Evolutionary conservation across 495 filamentous ascomycete species (phyloP).

Genomic region (Talaromyces ruber): DNA sequence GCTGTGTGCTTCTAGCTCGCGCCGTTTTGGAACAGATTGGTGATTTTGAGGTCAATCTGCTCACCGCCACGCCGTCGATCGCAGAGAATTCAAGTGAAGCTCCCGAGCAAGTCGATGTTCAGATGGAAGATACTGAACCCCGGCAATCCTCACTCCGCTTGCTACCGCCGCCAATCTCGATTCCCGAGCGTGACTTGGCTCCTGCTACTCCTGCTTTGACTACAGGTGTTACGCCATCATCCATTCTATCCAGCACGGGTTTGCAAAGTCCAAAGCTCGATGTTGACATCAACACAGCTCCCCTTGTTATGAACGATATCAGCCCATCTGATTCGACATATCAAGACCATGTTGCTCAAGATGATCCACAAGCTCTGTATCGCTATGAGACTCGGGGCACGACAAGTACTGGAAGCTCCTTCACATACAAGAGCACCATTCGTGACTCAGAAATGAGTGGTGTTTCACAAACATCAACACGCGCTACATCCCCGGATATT

Average conservation of each 20-base stretch:
- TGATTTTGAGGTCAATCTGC: constrained; percentile 77
- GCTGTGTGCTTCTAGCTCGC: constrained; percentile 80
- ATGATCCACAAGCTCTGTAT: constrained; percentile 4
- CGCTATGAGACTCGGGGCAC: constrained; percentile 9
- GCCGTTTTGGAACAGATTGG: constrained; percentile 83
- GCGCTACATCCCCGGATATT: constrained; percentile 81
- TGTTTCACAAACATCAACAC: constrained; percentile 74
- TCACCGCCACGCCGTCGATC: not conserved
- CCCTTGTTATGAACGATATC: constrained; percentile 3
- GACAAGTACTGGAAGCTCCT: constrained; percentile 54
- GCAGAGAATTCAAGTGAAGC: not conserved
- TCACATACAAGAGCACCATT: constrained; percentile 64
- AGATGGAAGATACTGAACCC: not conserved
- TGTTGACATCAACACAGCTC: not conserved
- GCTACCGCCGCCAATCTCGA: constrained; percentile 32
- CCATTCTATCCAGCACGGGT: constrained; percentile 24
- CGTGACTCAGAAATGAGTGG: constrained; percentile 77
- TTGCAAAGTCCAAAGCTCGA: constrained; percentile 12
- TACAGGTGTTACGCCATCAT: constrained; percentile 33
- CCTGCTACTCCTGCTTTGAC: constrained; percentile 32
- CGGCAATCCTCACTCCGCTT: constrained; percentile 13
- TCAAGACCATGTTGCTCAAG: constrained; percentile 1
- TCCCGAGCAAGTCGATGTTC: not conserved
- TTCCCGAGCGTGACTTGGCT: constrained; percentile 22
- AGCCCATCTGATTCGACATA: constrained; percentile 8